Conservation (phyloP, 164 flowering plant species). For the Stephania yunnanensis region DNA sequence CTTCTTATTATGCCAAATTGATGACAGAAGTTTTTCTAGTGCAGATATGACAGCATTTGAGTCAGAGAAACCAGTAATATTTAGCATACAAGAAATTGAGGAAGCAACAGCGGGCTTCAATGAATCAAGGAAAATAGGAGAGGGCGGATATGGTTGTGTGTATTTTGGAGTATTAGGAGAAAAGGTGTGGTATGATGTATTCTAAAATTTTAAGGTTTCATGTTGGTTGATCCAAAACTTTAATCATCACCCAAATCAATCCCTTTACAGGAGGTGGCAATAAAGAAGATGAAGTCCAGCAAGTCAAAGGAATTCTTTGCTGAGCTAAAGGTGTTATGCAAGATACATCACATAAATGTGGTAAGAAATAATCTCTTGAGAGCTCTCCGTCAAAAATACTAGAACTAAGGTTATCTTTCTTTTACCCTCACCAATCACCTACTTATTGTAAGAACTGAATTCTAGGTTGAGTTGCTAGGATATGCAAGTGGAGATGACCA, state of each 20-base stretch:
- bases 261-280: conserved; percentile 52
- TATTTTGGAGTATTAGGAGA: conserved; percentile 45
- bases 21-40: neutral
- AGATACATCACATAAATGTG: conserved; percentile 64
- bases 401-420: neutral
- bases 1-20: neutral
- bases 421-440: neutral
- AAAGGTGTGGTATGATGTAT: conserved; percentile 26
- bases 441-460: neutral
- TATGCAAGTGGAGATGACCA: conserved; percentile 62
- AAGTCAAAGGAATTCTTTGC: conserved; percentile 66
- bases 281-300: conserved; percentile 65
- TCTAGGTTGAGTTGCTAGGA: conserved; percentile 63
- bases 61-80: conserved; percentile 48
- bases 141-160: conserved; percentile 62
- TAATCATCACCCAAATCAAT: neutral
- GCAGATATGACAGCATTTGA: conserved; percentile 44
- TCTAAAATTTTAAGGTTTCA: neutral
- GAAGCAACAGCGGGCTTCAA: conserved; percentile 47
- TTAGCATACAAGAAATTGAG: conserved; percentile 39
- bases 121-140: conserved; percentile 47
- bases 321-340: conserved; percentile 63
- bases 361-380: conserved; percentile 26
- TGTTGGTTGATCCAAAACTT: neutral
- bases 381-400: neutral